Conservation (phyloP, 495 filamentous ascomycete genomes). For the Aspergillus mulundensis region DNA sequence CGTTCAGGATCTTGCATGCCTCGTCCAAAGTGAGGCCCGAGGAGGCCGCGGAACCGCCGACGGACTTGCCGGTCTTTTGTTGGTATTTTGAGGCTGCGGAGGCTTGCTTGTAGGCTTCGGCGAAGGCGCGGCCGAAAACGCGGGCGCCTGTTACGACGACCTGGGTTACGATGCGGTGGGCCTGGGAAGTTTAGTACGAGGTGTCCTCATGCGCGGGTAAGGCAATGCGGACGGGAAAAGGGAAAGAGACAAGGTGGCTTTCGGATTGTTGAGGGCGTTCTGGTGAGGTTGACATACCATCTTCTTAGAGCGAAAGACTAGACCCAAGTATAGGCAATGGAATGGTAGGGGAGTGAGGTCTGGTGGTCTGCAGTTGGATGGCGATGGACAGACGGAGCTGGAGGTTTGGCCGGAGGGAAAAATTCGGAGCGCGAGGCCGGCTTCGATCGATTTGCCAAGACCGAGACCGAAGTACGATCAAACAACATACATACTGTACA, state of each 20-base stretch:
- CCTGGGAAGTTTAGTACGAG: conserved; percentile 48
- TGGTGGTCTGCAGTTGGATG: conserved; percentile 11
- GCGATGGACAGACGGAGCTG: conserved; percentile 27
- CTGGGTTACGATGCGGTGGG: conserved; percentile 91
- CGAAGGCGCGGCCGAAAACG: conserved; percentile 88
- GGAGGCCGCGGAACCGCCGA: conserved; percentile 44
- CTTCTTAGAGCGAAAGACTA: conserved; percentile 4
- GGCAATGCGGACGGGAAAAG: neutral
- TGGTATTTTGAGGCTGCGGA: conserved; percentile 79
- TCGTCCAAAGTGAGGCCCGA: conserved; percentile 86
- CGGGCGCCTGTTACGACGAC: conserved; percentile 84
- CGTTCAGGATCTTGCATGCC: conserved; percentile 96
- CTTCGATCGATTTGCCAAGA: conserved; percentile 8
- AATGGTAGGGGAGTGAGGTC: neutral
- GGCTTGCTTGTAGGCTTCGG: conserved; percentile 89
- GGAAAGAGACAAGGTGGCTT: neutral
- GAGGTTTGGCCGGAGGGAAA: conserved; percentile 28
- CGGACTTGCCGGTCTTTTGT: conserved; percentile 24
- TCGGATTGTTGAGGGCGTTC: neutral
- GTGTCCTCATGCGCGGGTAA: neutral
- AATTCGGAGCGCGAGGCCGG: conserved; percentile 29
- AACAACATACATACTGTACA: neutral
- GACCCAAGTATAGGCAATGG: neutral
- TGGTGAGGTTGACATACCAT: conserved; percentile 15
- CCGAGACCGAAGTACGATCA: neutral